Evolutionary conservation across 768 basidiomycete genomes (phyloP).

Genomic region (Exsudoporus frostii): DNA sequence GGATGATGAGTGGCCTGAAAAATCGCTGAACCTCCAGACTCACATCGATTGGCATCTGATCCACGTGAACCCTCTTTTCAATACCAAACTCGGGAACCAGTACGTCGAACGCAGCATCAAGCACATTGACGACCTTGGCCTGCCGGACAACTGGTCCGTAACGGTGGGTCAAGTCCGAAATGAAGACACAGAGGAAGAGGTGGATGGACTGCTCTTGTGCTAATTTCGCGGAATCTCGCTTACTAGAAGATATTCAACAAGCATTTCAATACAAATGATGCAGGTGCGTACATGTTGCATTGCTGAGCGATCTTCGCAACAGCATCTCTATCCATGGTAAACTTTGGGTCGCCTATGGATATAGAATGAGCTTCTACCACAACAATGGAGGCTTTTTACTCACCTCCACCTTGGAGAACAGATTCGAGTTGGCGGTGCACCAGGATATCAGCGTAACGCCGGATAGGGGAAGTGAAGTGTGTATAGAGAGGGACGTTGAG

Average conservation of each 20-base stretch:
- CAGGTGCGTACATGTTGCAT: conserved; percentile 80
- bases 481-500: conserved; percentile 90
- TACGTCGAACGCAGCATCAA: conserved; percentile 98
- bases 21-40: conserved; percentile 26
- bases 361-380: conserved; percentile 3
- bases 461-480: conserved; percentile 90
- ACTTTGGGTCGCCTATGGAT: conserved; percentile 69
- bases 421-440: conserved; percentile 97
- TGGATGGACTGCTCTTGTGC: conserved; percentile 97
- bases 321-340: conserved; percentile 96
- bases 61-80: conserved; percentile 97
- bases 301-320: conserved; percentile 98
- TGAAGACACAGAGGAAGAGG: conserved; percentile 90
- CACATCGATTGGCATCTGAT: conserved; percentile 98
- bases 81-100: conserved; percentile 96
- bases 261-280: not conserved
- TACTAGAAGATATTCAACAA: conserved; percentile 43
- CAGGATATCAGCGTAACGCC: conserved; percentile 89
- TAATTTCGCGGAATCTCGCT: conserved; percentile 85
- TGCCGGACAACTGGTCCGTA: conserved; percentile 95
- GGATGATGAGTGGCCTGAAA: conserved; percentile 15
- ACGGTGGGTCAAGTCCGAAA: conserved; percentile 89
- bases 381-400: conserved; percentile 20
- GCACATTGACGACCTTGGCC: conserved; percentile 91
- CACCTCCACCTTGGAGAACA: conserved; percentile 68